A percentile compares a stretch with the other conserved stretches of the same genome.
These are phyloP conservation scores for Alternaria arborescens DNA, from an alignment of 2,329 filamentous ascomycete genomes.

Conservation along the genomic window DNA sequence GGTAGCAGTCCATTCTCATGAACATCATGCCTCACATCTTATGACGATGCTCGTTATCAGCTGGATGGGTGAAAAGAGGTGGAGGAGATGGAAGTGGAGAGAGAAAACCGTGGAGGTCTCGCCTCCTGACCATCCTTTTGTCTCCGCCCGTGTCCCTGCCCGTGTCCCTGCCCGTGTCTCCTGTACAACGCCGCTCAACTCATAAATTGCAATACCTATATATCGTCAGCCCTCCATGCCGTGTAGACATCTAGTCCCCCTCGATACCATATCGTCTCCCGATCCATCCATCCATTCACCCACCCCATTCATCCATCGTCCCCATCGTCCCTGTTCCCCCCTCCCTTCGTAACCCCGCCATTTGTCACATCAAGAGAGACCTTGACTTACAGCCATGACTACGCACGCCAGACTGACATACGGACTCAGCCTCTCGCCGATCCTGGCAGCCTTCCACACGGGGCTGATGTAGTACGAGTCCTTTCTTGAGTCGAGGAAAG, in stretches of 20 bases:
- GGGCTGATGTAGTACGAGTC: constrained; percentile 81
- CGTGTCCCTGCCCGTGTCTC: background rate
- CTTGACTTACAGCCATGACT: constrained; percentile 78
- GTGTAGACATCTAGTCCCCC: no score
- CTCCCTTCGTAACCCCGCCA: background rate
- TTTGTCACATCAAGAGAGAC: background rate
- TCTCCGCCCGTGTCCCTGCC: background rate
- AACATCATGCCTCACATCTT: no score
- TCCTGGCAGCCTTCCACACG: constrained; percentile 94
- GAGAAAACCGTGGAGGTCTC: no score
- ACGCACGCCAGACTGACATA: constrained; percentile 96
- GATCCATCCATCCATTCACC: no score
- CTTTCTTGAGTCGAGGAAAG: constrained; percentile 92
- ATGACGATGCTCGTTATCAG: no score
- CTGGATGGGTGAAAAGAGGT: no score
- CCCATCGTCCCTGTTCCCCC: background rate
- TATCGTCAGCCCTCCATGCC: background rate
- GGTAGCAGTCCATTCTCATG: no score
- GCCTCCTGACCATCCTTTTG: background rate
- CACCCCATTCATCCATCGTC: no score
- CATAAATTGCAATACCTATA: constrained; percentile 42
- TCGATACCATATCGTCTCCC: no score
- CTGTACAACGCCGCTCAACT: constrained; percentile 18
- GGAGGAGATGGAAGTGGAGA: no score
- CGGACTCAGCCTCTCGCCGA: constrained; percentile 91